Base-by-base conservation (phyloP, 768 basidiomycete genomes). In the Phylloporus scabripes region DNA sequence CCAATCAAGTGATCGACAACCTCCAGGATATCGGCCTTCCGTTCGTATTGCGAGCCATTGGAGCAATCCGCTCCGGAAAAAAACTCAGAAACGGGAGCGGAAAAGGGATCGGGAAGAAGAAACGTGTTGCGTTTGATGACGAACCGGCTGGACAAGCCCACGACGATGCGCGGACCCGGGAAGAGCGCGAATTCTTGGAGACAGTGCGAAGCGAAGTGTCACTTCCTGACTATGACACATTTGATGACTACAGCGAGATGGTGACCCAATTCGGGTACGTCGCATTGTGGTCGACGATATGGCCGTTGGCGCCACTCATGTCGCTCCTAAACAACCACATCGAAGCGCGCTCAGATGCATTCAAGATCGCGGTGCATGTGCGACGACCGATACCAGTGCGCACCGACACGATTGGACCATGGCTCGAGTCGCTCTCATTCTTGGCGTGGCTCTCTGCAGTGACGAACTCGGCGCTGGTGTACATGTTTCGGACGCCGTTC, bases 181-280 rank as follows among this genome's bases (percentile, higher is more conserved):
- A 81, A 53, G 95, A 96, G 63, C 74, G 83, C 37, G 78, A 77
- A 47, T 93, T 92, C 61, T 67, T 99, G 63, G 86, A 90, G 59
- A 70, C 75, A 41, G 85, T 96, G 21, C 74, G 92, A 49, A 71
- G 72, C 43, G 85, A 98, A 70, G 83, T 85, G 6, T 78, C 80
- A 21, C 72, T 94, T 42, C 88, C 93, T 0, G 83, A 83, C 33
- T 93, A 94, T 59, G 78, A 83, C 31, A 72, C 87, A 6, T 93
- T 91, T 59, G 79, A 74, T 45, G 95, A 97, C 69, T 99, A 95
- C 67, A 83, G 82, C 60, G 96, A 99, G 71, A 97, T 99, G 94
- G 89, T 89, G 14, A 86, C 87, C 8, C 92, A 94, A 60, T 96
- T 95, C 64, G 94, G 95, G 0, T 93, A 95, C 62, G 82, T 97